A percentile compares a stretch with the other conserved stretches of the same genome.
Evolutionary conservation across 2,329 filamentous ascomycete genomes (phyloP).

Genomic region (Metarhizium robertsii): DNA sequence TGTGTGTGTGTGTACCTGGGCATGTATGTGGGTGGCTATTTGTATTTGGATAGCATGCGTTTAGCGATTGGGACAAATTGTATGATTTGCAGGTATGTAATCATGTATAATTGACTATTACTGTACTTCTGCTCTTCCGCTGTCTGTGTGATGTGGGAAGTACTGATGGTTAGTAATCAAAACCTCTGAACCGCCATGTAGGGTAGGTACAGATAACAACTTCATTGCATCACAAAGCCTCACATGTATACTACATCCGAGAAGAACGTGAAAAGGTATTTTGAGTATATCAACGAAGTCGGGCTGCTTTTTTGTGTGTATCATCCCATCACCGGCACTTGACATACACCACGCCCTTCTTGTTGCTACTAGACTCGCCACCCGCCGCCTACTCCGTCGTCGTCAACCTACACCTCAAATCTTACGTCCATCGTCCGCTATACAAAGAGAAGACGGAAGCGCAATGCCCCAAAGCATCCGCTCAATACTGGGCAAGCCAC

Average conservation of each 20-base stretch:
- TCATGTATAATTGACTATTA: neutral
- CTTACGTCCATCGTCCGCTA: neutral
- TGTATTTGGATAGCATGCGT: conserved; percentile 2
- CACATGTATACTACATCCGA: no score
- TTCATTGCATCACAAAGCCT: no score
- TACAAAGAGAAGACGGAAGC: neutral
- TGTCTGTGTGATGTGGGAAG: no score
- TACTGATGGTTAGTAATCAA: no score
- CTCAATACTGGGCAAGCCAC: conserved; percentile 28
- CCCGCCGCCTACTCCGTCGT: neutral
- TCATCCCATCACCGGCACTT: no score
- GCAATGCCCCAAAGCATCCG: conserved; percentile 23
- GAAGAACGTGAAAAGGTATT: no score
- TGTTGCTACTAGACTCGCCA: neutral
- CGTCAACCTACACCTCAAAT: no score
- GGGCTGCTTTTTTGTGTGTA: no score
- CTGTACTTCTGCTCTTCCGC: no score
- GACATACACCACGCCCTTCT: no score
- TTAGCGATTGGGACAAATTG: neutral
- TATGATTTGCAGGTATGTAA: neutral
- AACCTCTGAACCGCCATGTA: neutral
- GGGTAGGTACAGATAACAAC: neutral
- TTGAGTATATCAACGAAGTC: no score
- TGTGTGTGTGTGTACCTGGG: neutral
- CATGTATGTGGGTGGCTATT: neutral